Base-by-base conservation (phyloP, 2,329 filamentous ascomycete species). In the Colletotrichum euphorbiae region DNA sequence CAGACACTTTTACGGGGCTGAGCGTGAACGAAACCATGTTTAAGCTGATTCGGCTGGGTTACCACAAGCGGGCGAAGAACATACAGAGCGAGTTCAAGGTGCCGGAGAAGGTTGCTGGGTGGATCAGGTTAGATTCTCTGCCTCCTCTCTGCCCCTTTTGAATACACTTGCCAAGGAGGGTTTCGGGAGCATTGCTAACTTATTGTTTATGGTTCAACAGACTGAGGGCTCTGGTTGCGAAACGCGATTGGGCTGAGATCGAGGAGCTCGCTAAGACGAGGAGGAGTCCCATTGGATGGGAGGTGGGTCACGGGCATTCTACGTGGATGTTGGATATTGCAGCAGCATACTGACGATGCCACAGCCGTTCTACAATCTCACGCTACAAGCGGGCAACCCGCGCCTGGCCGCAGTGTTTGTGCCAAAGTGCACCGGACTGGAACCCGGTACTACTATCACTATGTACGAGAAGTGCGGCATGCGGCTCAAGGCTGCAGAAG, bases 381-480 rank as follows among this genome's bases (percentile, higher is more conserved):
- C 93, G 31, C 83, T 98, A 1, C 90, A 91, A 52, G 96, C 96
- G 1, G 96, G 96, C 51, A 98, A 98, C 76, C 91, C 93, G 5
- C 91, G 94, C 69, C 85, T 97, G 15, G 96, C 96, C 1, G 88
- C 91, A 0, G 78, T 89, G 5, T 98, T 98, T 79, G 89, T 98
- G 58, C 90, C 93, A 3, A 98, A 98, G 79, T 98, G 94, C 81
- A 91, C 90, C 15, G 84, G 85, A 62, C 77, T 97, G 52, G 86
- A 90, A 50, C 83, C 87, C 1, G 85, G 88, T 3, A 91, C 94
- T 73, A 84, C 90, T 3, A 90, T 97, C 62, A 88, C 91, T 72
- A 98, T 99, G 95, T 99, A 94, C 87, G 90, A 97, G 74, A 97
- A 97, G 81, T 98, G 96, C 78, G 95, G 95, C 17, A 88, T 97